Base-by-base conservation (phyloP, 2,329 filamentous ascomycete species). In the Microcyclosporella mali region DNA sequence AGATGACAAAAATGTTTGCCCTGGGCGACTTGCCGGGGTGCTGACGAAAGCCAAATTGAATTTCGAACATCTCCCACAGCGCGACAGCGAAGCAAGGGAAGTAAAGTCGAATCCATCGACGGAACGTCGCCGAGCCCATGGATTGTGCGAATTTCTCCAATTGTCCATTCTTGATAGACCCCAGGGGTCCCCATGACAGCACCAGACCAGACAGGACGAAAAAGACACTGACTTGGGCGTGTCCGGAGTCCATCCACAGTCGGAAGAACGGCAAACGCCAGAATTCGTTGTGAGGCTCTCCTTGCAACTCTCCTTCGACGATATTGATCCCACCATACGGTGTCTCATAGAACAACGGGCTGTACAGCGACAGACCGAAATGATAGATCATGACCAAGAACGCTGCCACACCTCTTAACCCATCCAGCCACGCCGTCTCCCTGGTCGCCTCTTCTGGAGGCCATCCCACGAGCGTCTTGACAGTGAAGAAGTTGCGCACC, bases 301-400 rank as follows among this genome's bases (percentile, higher is more conserved):
- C 33, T 18, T 11, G 18, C 11, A 9, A 9, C n/a, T 32, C 4
- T 14, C 33, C 33, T 18, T 34, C 33, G 3, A 17, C 18, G 15
- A 41, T 39, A 10, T 42, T 38, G 12, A 30, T 28, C 1, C 35
- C 32, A 11, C 48, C 48, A 16, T 29, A 49, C 8, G 40, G 46
- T 6, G 42, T 44, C 32, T 46, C 45, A 10, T 43, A 33, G 18
- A 29, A 42, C 15, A 42, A 41, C 10, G 37, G 33, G 11, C 37
- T 41, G 31, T 38, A 40, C 33, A 46, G 43, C 9, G 37, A 29
- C 19, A 50, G 43, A 28, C 43, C 41, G 39, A 47, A 50, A 33
- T 54, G 49, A 16, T 46, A 46, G 21, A 44, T 47, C 37, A 52
- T 45, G 33, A 52, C 47, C 11, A 50, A 34, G 35, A 52, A 51